Base-by-base conservation (phyloP, 352 stramenopile species). In the Phytophthora sansomeana region DNA sequence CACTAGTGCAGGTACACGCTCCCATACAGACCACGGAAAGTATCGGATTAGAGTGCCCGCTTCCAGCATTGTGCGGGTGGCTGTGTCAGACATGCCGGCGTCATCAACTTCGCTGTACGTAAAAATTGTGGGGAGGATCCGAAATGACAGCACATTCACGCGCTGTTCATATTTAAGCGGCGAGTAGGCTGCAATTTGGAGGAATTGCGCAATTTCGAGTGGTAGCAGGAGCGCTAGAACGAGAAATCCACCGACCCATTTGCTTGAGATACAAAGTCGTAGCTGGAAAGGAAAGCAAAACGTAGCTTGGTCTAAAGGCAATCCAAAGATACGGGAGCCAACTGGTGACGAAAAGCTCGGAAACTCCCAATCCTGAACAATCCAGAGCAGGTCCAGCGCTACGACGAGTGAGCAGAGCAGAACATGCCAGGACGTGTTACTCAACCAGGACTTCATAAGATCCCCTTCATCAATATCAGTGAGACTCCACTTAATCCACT, bases 331-430 rank as follows among this genome's bases (percentile, higher is more conserved):
- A 38, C 64, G 71, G 4, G 56, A 56, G 3, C 74, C 76, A 33
- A 74, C 21, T 6, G 63, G 43, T 1, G 76, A 78, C 6, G 67
- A 57, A 65, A 89, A 83, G 10, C 58, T 64, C n/a, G 82, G 80
- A 42, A 89, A 91, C 21, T 76, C 30, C 30, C 58, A 85, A 39
- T 85, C 76, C 38, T 89, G 80, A 8, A 85, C 38, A 8, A 88
- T 13, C 80, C 78, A 89, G 11, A 85, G 29, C 0, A 88, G 1
- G 58, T 91, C 78, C 28, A 89, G 63, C 17, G 49, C 49, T 4
- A 91, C 62, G 21, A 83, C 47, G 0, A 75, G 53, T 1, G 75
- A 68, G 21, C 63, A 64, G 7, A 83, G 58, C 47, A 87, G 38
- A 11, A 59, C 58, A 33, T 64, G 67, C 74, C 78, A 87, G 6